Percentiles rank a stretch among this genome's conserved stretches.
phyloP scores from a whole-genome alignment of 208 protist species.

The Leptomonas seymouri region DNA sequence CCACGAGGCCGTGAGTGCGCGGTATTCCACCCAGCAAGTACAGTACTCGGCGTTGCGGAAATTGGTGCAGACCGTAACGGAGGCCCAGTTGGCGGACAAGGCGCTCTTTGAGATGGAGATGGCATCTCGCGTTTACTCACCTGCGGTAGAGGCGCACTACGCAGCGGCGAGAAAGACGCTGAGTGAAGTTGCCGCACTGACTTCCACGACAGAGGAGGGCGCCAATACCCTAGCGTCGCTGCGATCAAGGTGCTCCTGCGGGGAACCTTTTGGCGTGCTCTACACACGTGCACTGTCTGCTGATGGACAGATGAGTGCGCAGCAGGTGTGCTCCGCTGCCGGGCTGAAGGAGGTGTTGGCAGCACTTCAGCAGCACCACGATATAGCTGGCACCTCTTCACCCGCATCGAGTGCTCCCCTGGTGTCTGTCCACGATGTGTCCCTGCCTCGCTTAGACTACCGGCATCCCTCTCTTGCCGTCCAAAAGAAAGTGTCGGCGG shows the following conservation, averaged over 20 bases:
- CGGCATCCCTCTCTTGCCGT: slow-evolving; percentile 21
- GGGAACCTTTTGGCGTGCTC: slow-evolving; percentile 28
- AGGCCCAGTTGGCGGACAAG: slow-evolving; percentile 11
- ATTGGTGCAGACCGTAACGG: slow-evolving; percentile 20
- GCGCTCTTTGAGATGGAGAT: slow-evolving; percentile 51
- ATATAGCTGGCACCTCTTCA: neutral
- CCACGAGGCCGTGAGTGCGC: slow-evolving; percentile 7
- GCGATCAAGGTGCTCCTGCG: slow-evolving; percentile 4
- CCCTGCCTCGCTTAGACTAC: slow-evolving; percentile 44
- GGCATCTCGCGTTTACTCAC: slow-evolving; percentile 56
- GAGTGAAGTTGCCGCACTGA: too few relatives aligned
- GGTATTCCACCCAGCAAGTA: slow-evolving; percentile 35
- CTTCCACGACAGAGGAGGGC: too few relatives aligned
- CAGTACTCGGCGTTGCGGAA: slow-evolving; percentile 37
- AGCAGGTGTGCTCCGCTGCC: slow-evolving; percentile 1
- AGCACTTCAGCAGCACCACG: neutral
- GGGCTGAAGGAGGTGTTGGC: neutral
- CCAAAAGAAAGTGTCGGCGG: slow-evolving; percentile 3
- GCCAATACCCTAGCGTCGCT: too few relatives aligned
- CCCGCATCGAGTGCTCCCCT: neutral
- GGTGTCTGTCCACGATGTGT: neutral
- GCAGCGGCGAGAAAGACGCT: slow-evolving; percentile 18
- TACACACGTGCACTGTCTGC: neutral
- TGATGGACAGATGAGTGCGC: neutral
- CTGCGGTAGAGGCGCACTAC: slow-evolving; percentile 69